Evolutionary conservation across 345 rosid species (phyloP), one percentile per base, ranked within the genome.

Genomic region (Barbarea vulgaris): DNA sequence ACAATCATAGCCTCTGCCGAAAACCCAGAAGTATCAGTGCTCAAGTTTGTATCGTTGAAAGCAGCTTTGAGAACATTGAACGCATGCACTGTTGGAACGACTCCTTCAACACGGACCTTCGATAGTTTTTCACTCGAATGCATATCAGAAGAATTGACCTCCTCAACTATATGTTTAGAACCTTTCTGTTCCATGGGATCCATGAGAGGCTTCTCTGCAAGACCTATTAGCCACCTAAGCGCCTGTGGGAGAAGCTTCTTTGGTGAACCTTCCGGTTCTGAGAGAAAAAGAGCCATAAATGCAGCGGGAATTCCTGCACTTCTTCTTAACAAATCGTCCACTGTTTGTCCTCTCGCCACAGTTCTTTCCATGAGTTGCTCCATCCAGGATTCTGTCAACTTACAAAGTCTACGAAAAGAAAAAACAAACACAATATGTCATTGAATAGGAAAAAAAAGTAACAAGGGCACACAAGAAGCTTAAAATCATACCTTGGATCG

Each of bases 251-350:
- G 96, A 73, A 94, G 95, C 86, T 86, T 94, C 89, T 94, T 94
- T 30, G 97, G 98, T 19, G 92, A 82, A 69, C 95, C 97, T 79
- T 87, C 95, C 28, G 97, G 98, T 77, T 94, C 98, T 59, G 98
- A 83, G 21, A 94, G 96, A 79, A 94, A 94, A 57, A 94, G 77
- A 74, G 98, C 97, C 79, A 81, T 88, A 74, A 90, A 94, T 58
- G 97, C 96, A 48, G 98, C 98, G 15, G 98, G 98, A 78, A 94
- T 94, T 60, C 98, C 98, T 10, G 98, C 98, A 84, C 98, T 94
- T 88, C 98, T 91, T 78, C 97, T 84, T 77, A 94, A 81, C 78
- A 94, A 72, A 84, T 94, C 91, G 80, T 94, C 98, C 57, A 94
- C 98, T 59, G 83, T 80, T 79, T 94, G 97, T 80, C 95, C 98